Evolutionary conservation across 495 filamentous ascomycete species (phyloP), one percentile per base, ranked within the genome.

Genomic region (Viridothelium virens): DNA sequence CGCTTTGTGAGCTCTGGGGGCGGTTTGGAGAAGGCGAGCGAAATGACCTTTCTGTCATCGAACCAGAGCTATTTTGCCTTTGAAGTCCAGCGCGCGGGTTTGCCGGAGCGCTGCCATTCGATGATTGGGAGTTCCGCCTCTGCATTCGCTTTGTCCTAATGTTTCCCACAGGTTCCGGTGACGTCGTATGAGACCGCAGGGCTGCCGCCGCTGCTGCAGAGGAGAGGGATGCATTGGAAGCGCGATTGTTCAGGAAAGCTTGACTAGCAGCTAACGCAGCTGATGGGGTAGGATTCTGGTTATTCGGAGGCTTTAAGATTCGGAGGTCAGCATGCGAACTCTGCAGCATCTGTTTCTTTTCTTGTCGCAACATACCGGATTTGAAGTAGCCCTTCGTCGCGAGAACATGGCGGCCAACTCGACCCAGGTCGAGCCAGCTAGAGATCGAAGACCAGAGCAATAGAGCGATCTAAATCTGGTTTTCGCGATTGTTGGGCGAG

Each of bases 11-110:
- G 56, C 82, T 80, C 47, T 78, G 75, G 63, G 80, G 72, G 62
- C 83, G 76, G 76, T 77, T 79, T 68, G 90, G 80, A 67, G 91
- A 84, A 65, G 86, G 75, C 69, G 88, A 80, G 66, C 92, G 84
- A 76, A 96, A 96, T 1, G 90, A 91, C 47, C 92, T 83, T 68
- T 91, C 88, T 48, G 83, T 87, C 91, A 96, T 96, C 38, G 91
- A 96, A 14, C 86, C 84, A 56, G 81, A 84, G 75, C 92, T 96
- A 37, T 77, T 83, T 37, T 81, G 79, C 56, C 92, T 80, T 64
- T 84, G 82, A 44, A 93, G 79, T 10, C 39, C 65, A 25, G 61
- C 68, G 31, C 16, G 46, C 44, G 18, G n/a, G 6, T 34, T 56
- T 63, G 38, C 56, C 64, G 66, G 25, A 59, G 61, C 63, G 53